phyloP scores from a whole-genome alignment of 257 asterid species.

The Solanum pimpinellifolium region DNA sequence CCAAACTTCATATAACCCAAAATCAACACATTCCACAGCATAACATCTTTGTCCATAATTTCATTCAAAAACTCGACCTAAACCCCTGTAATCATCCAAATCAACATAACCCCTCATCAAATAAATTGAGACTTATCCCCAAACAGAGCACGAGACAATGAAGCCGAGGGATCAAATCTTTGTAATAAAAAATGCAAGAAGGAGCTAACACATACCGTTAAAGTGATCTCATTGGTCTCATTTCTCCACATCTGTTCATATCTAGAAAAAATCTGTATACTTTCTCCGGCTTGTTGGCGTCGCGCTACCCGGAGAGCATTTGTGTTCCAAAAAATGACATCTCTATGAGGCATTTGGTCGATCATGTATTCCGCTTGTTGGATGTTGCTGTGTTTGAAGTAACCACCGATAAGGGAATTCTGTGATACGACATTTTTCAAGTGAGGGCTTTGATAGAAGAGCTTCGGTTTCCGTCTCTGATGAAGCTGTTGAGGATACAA shows the following conservation, averaged over 20 bases:
- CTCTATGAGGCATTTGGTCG: constrained; percentile 33
- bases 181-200: not conserved
- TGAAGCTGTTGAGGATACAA: not conserved
- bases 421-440: constrained; percentile 37
- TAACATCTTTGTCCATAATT: not conserved
- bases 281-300: not conserved
- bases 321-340: constrained; percentile 17
- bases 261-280: not conserved
- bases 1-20: too few relatives aligned
- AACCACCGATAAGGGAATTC: constrained; percentile 55
- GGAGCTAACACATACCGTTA: not conserved
- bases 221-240: constrained; percentile 7
- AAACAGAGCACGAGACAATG: not conserved
- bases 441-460: not conserved
- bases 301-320: constrained; percentile 7
- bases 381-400: constrained; percentile 32
- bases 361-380: constrained; percentile 30
- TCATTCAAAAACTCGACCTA: not conserved
- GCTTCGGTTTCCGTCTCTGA: not conserved
- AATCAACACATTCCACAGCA: too few relatives aligned
- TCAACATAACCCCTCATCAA: not conserved
- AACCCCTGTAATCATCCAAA: not conserved
- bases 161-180: not conserved
- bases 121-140: not conserved
- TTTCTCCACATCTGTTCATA: not conserved